Percentiles rank a stretch among this genome's conserved stretches.
phyloP scores from a whole-genome alignment of 129 eudicot species.

The Calendula officinalis region DNA sequence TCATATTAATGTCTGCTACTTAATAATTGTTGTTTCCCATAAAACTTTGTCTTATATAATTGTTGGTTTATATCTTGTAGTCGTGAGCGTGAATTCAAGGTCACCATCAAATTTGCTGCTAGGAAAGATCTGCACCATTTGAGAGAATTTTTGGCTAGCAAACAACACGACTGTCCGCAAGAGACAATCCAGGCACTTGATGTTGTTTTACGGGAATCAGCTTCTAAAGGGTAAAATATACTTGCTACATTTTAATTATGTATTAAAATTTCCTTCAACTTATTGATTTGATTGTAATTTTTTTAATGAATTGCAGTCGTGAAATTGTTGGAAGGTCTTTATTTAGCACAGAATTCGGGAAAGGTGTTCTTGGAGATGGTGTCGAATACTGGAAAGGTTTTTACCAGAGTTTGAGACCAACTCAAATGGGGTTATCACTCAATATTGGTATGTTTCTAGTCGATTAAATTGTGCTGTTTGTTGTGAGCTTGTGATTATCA shows the following conservation, averaged over 20 bases:
- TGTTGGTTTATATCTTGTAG: conserved; percentile 31
- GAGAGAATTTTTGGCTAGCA: conserved; percentile 39
- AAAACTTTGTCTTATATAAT: background rate
- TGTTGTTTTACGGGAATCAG: conserved; percentile 62
- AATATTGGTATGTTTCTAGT: conserved; percentile 51
- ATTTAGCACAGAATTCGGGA: conserved; percentile 44
- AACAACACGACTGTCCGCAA: conserved; percentile 58
- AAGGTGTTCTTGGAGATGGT: conserved; percentile 63
- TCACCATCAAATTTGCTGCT: conserved; percentile 67
- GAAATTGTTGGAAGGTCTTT: conserved; percentile 69
- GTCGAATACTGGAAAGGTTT: conserved; percentile 78
- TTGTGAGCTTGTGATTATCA: background rate
- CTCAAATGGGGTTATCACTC: conserved; percentile 84
- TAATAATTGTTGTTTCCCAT: background rate
- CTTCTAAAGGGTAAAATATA: conserved; percentile 33
- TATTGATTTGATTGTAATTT: background rate
- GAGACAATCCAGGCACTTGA: conserved; percentile 83
- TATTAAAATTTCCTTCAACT: background rate
- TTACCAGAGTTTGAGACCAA: conserved; percentile 85
- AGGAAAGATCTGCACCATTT: conserved; percentile 53
- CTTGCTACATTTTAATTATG: background rate
- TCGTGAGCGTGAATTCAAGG: conserved; percentile 51
- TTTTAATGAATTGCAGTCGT: conserved; percentile 34
- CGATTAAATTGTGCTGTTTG: background rate
- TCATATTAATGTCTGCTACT: background rate